A percentile compares a stretch with the other conserved stretches of the same genome.
Conservation (phyloP, 208 protist species). For the Leishmania aethiopica region DNA sequence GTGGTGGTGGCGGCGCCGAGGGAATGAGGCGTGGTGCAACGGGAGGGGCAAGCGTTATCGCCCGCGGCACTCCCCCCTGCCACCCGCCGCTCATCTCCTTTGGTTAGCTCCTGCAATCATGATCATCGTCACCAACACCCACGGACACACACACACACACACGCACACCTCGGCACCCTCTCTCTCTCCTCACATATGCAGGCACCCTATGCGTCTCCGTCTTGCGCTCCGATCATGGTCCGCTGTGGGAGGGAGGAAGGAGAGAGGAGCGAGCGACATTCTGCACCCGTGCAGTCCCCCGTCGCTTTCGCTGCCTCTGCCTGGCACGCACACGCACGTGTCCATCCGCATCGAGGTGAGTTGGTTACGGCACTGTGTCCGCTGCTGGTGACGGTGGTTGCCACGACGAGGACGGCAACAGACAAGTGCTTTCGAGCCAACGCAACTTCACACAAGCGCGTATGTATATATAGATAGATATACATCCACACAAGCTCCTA, state of each 20-base stretch:
- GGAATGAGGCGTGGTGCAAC: not conserved
- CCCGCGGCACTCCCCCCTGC: not conserved
- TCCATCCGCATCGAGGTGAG: not conserved
- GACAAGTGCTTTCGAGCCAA: not conserved
- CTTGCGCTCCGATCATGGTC: not conserved
- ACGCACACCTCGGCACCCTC: not conserved
- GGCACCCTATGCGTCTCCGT: not conserved
- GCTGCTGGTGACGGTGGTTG: not conserved
- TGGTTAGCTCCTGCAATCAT: not conserved
- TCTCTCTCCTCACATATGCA: not conserved
- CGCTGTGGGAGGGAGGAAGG: too few relatives aligned
- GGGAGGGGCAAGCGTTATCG: not conserved
- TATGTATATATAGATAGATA: not conserved
- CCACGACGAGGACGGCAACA: not conserved
- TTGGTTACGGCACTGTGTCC: not conserved
- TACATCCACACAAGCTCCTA: not conserved
- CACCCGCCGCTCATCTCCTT: not conserved
- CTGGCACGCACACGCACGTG: not conserved
- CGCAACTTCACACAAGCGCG: not conserved
- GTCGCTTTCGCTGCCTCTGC: not conserved
- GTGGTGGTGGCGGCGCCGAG: not conserved
- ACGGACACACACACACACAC: not conserved
- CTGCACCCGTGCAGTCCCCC: not conserved
- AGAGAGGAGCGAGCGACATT: not conserved
- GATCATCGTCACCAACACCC: not conserved